Base-by-base conservation (phyloP, 164 flowering plant genomes). In the Euptelea pleiosperma region DNA sequence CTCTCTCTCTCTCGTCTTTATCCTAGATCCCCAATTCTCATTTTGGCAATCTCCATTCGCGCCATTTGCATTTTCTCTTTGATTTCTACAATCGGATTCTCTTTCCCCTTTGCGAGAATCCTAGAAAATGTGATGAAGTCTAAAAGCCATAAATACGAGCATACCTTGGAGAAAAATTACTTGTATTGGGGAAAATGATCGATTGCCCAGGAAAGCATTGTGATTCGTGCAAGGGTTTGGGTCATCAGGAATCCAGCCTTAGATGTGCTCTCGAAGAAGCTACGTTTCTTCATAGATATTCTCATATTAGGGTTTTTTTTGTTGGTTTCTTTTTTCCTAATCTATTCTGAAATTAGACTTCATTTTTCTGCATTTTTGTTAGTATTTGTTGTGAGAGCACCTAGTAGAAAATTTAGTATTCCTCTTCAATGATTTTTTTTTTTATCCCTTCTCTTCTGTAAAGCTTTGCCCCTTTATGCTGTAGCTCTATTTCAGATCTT, bases 221-320 rank as follows among this genome's bases (percentile, higher is more conserved):
- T 58, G 82, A 83, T 21, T 74, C 91, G 2, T 93, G 99, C 51
- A 97, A 73, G 48, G 99, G 99, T 48, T 68, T 93, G 65, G 99
- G 97, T 33, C 99, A 93, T 71, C 99, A 88, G 55, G 99, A 93
- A 44, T 88, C 99, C 14, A 88, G 97, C 75, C 88, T 93, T 44
- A 66, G 99, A 64, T 93, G 99, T 74, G 99, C 97, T 34, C 89
- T 93, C 36, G 97, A 93, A 73, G 99, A 93, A 69, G 99, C 99
- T 30, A 69, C 88, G 72, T 79, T 79, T 67, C 87, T 93, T 28
- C 62, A 77, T 9, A 93, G 99, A 97, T 92, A 58, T 4, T 34
- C 40, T 9, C 8, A 4, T 40, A 15, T 41, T 16, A 16, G 33
- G 5, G n/a, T 48, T 48, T 36, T 31, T 14, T 28, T 5, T 28